Conservation (phyloP, 352 stramenopile species). For the Phytophthora rubi region DNA sequence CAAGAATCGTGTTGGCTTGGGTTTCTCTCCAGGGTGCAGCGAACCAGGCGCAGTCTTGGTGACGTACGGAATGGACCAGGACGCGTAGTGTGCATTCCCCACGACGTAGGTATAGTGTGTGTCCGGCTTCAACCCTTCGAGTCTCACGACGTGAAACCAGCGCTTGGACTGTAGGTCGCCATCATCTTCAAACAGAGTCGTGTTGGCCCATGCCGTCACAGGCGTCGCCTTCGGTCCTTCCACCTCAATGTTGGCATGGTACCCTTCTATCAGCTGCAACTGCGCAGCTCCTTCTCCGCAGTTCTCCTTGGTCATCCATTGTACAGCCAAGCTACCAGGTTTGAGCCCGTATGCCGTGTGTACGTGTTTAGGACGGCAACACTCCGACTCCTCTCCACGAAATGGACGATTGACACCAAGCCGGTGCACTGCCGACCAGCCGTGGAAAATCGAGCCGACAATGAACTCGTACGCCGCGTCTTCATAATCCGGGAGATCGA, state of each 20-base stretch:
- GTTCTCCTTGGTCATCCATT: slow-evolving; percentile 79
- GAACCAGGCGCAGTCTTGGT: slow-evolving; percentile 69
- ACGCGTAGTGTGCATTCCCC: slow-evolving; percentile 71
- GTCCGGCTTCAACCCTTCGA: slow-evolving; percentile 68
- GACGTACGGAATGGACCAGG: slow-evolving; percentile 81
- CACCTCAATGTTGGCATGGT: slow-evolving; percentile 54
- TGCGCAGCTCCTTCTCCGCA: slow-evolving; percentile 55
- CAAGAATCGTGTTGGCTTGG: slow-evolving; percentile 71
- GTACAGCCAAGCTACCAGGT: slow-evolving; percentile 67
- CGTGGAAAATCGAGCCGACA: slow-evolving; percentile 79
- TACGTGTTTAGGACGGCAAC: slow-evolving; percentile 82
- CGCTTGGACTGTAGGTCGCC: slow-evolving; percentile 62
- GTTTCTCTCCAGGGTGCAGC: slow-evolving; percentile 20
- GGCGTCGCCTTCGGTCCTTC: slow-evolving; percentile 41
- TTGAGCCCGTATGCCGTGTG: slow-evolving; percentile 76
- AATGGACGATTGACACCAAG: slow-evolving; percentile 60
- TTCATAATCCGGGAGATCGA: slow-evolving; percentile 39
- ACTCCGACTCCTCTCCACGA: slow-evolving; percentile 44
- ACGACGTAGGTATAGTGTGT: slow-evolving; percentile 85
- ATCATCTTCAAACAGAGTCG: slow-evolving; percentile 69
- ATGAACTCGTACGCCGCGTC: slow-evolving; percentile 67
- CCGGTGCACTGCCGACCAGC: slow-evolving; percentile 74
- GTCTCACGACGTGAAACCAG: slow-evolving; percentile 71
- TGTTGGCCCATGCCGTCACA: slow-evolving; percentile 55
- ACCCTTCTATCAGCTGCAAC: slow-evolving; percentile 66